Evolutionary conservation across 1,139 yeast species (phyloP), one percentile per base, ranked within the genome.

Genomic region (Taphrina communis): DNA sequence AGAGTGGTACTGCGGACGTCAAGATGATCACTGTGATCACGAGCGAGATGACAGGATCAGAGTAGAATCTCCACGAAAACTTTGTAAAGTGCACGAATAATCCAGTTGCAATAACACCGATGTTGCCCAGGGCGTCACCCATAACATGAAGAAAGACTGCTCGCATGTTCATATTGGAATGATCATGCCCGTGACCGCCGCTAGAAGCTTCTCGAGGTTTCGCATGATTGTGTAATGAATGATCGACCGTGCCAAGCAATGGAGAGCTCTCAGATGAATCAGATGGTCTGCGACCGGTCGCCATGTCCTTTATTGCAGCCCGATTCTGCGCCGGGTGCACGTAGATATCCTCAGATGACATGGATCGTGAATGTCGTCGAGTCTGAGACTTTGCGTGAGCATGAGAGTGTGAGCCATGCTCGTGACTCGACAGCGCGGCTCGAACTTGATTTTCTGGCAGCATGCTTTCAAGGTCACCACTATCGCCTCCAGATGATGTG

Each of bases 41-140:
- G 69, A 94, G 82, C 0, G 98, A 93, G 36, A 93, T 87, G 6
- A 88, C 74, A 0, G 99, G 99, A 78, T 94, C 99, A 72, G 89
- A 82, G 76, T 90, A 90, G 78, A 79, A 92, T 76, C 86, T 87
- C 97, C 99, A 94, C 1, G 90, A 82, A 77, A 84, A 93, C 74
- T 90, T 87, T 0, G 98, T 92, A 78, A 89, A 88, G 98, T 98
- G 93, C 75, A 94, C 93, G 74, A 94, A 88, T 51, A 94, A 73
- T 0, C 98, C 99, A 1, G 97, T 88, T 14, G 84, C 78, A 71
- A 94, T 94, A 68, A 94, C 99, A 73, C 99, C 99, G 69, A 94
- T 81, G 76, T 94, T 94, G 73, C 99, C 99, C 71, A 94, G 81
- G 0, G 98, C 98, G 78, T 94, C 99, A 57, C 99, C 99, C 74